phyloP scores from a whole-genome alignment of 2,329 filamentous ascomycete genomes.

The Leptographium procerum region DNA sequence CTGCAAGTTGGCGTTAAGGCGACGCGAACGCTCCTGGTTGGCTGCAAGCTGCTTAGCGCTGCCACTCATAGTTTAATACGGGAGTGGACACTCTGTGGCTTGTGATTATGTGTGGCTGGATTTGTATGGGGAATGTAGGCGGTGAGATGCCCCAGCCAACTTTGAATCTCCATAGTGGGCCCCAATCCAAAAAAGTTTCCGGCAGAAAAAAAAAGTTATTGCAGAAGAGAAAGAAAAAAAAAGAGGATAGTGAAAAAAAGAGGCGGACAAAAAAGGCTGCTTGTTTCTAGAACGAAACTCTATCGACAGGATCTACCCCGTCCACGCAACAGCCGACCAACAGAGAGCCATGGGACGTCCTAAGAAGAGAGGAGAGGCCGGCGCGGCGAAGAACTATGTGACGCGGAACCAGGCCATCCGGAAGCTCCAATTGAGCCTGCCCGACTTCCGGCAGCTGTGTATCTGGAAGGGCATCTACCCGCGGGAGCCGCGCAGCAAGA shows the following conservation, averaged over 20 bases:
- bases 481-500: conserved; percentile 90
- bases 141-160: neutral
- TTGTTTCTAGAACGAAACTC: too few relatives aligned
- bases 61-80: too few relatives aligned
- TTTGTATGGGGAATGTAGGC: too few relatives aligned
- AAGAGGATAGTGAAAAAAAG: neutral
- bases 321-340: too few relatives aligned
- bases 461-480: conserved; percentile 99
- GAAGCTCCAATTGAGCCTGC: conserved; percentile 93
- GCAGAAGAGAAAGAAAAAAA: neutral
- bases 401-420: conserved; percentile 93
- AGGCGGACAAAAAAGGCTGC: neutral
- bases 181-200: neutral
- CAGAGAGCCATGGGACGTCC: conserved; percentile 52
- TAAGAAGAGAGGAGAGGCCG: conserved; percentile 87
- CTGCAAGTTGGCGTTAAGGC: neutral
- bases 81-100: too few relatives aligned
- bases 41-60: neutral
- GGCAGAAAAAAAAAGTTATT: conserved; percentile 1
- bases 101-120: too few relatives aligned
- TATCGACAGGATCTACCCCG: too few relatives aligned
- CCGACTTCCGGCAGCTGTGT: conserved; percentile 94
- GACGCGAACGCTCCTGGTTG: neutral
- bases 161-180: neutral
- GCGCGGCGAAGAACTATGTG: conserved; percentile 96